These are phyloP conservation scores for Yamadazyma insecticola DNA, from an alignment of 805 yeast genomes.

Conservation along the genomic window DNA sequence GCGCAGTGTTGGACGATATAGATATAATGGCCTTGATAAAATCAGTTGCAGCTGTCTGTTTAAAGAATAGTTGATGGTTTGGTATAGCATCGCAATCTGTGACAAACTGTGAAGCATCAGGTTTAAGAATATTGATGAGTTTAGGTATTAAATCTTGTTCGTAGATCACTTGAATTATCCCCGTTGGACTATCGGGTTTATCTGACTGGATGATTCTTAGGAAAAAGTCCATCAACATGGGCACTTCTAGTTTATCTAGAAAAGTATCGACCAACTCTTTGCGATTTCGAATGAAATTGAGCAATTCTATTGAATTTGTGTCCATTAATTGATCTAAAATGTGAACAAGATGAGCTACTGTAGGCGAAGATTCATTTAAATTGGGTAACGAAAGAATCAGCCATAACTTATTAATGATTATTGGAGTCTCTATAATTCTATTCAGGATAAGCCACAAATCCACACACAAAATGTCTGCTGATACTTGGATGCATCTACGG, in stretches of 20 bases:
- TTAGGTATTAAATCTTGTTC: slow-evolving; percentile 70
- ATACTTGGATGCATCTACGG: slow-evolving; percentile 33
- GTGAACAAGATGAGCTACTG: slow-evolving; percentile 45
- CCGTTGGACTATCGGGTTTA: slow-evolving; percentile 84
- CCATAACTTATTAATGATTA: slow-evolving; percentile 38
- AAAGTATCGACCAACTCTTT: slow-evolving; percentile 72
- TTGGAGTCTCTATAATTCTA: slow-evolving; percentile 38
- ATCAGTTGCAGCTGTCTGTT: slow-evolving; percentile 93
- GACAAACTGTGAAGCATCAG: slow-evolving; percentile 54
- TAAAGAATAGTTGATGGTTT: slow-evolving; percentile 33
- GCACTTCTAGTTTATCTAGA: slow-evolving; percentile 82
- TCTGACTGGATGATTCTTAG: slow-evolving; percentile 89
- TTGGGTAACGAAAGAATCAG: slow-evolving; percentile 28
- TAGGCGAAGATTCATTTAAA: slow-evolving; percentile 33
- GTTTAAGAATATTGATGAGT: slow-evolving; percentile 65
- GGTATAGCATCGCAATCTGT: slow-evolving; percentile 16
- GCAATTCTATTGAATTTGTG: slow-evolving; percentile 53
- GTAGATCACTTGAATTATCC: slow-evolving; percentile 72
- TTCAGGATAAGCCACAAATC: slow-evolving; percentile 42
- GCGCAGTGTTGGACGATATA: slow-evolving; percentile 74
- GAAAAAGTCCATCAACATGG: slow-evolving; percentile 90
- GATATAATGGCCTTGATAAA: slow-evolving; percentile 91
- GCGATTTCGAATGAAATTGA: slow-evolving; percentile 64
- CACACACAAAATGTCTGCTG: slow-evolving; percentile 37
- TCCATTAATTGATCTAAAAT: slow-evolving; percentile 84